phyloP scores from a whole-genome alignment of 257 asterid genomes.

The Orobanche coerulescens region DNA sequence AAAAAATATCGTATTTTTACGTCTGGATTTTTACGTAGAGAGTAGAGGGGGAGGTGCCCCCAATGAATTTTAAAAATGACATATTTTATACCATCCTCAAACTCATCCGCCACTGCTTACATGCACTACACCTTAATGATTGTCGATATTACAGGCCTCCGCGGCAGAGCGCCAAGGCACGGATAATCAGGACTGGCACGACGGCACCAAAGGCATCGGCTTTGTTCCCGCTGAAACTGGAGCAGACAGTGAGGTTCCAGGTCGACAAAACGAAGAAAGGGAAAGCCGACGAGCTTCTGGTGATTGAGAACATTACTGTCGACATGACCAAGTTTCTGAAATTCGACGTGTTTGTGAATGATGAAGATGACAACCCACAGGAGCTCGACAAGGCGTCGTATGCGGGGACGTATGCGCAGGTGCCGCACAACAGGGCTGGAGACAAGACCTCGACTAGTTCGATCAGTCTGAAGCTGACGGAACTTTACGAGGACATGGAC shows the following conservation, averaged over 20 bases:
- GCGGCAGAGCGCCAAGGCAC: slow-evolving; percentile 15
- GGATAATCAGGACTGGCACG: not conserved
- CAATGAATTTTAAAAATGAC: too few relatives aligned
- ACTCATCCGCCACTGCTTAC: too few relatives aligned
- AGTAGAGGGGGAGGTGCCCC: too few relatives aligned
- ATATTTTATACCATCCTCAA: too few relatives aligned
- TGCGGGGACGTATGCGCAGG: slow-evolving; percentile 53
- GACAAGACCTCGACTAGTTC: slow-evolving; percentile 24
- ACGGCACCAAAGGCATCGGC: slow-evolving; percentile 17
- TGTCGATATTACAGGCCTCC: slow-evolving; percentile 21
- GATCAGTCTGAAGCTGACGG: slow-evolving; percentile 41
- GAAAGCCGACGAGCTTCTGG: slow-evolving; percentile 37
- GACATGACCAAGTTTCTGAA: slow-evolving; percentile 35
- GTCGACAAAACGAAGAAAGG: slow-evolving; percentile 32
- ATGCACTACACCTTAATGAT: too few relatives aligned
- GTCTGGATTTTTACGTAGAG: too few relatives aligned
- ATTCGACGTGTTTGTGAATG: slow-evolving; percentile 56
- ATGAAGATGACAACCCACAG: slow-evolving; percentile 39
- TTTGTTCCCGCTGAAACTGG: slow-evolving; percentile 27
- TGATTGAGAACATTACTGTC: slow-evolving; percentile 27
- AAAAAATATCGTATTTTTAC: too few relatives aligned
- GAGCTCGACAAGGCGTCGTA: slow-evolving; percentile 48
- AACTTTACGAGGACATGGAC: slow-evolving; percentile 55
- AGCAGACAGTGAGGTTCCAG: slow-evolving; percentile 18
- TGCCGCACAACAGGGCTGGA: slow-evolving; percentile 38